Base-by-base conservation (phyloP, 805 yeast species). In the Diddensiella santjacobensis region DNA sequence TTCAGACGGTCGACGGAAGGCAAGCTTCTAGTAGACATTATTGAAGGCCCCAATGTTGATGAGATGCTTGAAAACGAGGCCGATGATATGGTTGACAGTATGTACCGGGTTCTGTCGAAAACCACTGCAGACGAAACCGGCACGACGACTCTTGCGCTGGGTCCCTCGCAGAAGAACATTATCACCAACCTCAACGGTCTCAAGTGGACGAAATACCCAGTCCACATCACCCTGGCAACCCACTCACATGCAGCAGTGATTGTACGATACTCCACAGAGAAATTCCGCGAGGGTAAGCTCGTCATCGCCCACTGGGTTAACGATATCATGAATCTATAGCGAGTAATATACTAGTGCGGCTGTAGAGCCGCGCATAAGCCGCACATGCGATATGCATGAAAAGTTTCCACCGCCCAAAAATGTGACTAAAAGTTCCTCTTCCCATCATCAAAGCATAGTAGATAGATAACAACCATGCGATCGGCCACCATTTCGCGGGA, bases 211-310 rank as follows among this genome's bases (percentile, higher is more conserved):
- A 87, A 86, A 61, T 83, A 66, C 56, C 90, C 93, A 0, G 73
- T 87, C 22, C 74, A 82, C 50, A 83, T 87, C 49, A 73, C 82
- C 33, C 69, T 75, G 24, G 81, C 91, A 3, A 73, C 73, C 42
- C 77, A 81, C 39, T 77, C 95, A 0, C 96, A 87, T 60, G 87
- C 95, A 1, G 95, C 93, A 1, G 82, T 87, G 1, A 84, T 87
- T 50, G 86, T 82, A 38, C 74, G 95, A 43, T 78, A 74, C 52
- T 60, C 64, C n/a, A 67, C 68, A 20, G 77, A 75, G 24, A 71
- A 73, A 8, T 81, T 83, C 53, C 77, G 66, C 29, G 95, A 87
- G 63, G 96, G 96, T 0, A 76, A 79, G 57, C 61, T 71, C 2
- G 87, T 84, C 3, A 75, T 87, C 22, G 66, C 65, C 36, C 95